Percentiles rank a stretch among this genome's conserved stretches.
phyloP scores from a whole-genome alignment of 345 rosid species.

The Odontarrhena argentea region DNA sequence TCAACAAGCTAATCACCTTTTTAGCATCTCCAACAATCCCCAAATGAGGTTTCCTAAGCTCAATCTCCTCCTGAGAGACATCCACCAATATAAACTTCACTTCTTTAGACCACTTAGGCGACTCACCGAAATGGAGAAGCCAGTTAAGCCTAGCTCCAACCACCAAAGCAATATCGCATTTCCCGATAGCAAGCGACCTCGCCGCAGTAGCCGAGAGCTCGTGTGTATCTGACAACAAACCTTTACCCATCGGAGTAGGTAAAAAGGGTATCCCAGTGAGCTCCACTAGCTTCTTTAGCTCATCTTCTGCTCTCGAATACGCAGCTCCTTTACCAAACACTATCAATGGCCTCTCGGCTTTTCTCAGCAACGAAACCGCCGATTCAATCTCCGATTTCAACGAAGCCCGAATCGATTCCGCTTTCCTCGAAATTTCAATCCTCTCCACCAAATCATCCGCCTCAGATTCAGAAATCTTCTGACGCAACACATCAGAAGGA shows the following conservation, averaged over 20 bases:
- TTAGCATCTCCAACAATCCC: constrained; percentile 88
- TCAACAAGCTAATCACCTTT: constrained; percentile 63
- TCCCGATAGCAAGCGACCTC: constrained; percentile 91
- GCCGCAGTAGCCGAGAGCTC: constrained; percentile 88
- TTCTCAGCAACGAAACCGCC: constrained; percentile 62
- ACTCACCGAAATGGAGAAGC: constrained; percentile 93
- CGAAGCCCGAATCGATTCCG: constrained; percentile 29
- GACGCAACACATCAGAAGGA: constrained; percentile 85
- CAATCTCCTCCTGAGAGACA: constrained; percentile 74
- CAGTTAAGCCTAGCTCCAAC: constrained; percentile 97
- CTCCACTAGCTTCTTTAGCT: constrained; percentile 71
- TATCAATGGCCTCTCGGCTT: constrained; percentile 84
- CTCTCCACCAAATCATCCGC: constrained; percentile 55
- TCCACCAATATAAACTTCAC: constrained; percentile 85
- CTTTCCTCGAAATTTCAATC: constrained; percentile 31
- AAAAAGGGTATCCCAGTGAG: constrained; percentile 81
- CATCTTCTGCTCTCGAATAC: constrained; percentile 73
- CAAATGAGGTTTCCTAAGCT: constrained; percentile 71
- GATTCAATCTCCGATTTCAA: constrained; percentile 56
- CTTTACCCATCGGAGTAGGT: constrained; percentile 99
- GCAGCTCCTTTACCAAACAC: constrained; percentile 98
- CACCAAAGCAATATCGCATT: constrained; percentile 89
- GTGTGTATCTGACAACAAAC: constrained; percentile 88
- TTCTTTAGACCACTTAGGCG: constrained; percentile 88
- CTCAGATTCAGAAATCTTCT: constrained; percentile 67